Evolutionary conservation across 495 filamentous ascomycete species (phyloP), one percentile per base, ranked within the genome.

Genomic region (Viridothelium virens): DNA sequence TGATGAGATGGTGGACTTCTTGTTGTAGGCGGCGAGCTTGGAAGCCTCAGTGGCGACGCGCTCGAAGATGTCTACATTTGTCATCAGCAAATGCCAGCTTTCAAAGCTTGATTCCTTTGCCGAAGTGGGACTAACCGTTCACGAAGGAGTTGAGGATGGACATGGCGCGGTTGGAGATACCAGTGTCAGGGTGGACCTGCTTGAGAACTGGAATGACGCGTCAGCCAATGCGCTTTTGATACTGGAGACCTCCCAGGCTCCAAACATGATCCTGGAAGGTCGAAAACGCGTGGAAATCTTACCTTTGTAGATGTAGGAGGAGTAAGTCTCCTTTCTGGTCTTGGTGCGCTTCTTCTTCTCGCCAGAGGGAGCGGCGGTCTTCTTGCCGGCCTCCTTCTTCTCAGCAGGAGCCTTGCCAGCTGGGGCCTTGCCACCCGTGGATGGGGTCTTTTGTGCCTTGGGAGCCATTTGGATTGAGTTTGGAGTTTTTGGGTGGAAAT

Each of bases 331-430:
- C 90, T 97, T 97, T 81, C 94, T 88, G 72, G 94, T 89, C 93
- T 98, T 98, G 85, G 91, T 96, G 74, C 95, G 91, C 92, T 98
- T 98, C 90, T 97, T 98, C 91, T 98, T 97, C 67, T 97, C 94
- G 68, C 93, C 94, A 75, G 91, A 83, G 47, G 91, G 86, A 46
- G 94, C 91, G 72, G 86, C 79, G 50, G 94, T 96, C 88, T 97
- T 98, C 91, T 98, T 98, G 83, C 93, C 92, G 69, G 92, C 95
- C 79, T 97, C 93, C 88, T 97, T 96, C 89, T 97, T 97, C 87
- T 97, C 92, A 75, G 90, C 89, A 50, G 90, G 87, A 33, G 89
- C 87, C 80, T 91, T 91, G 75, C 89, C 89, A 76, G 91, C 93
- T 50, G 94, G 94, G 71, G 93, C 92, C 91, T 98, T 98, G 83